phyloP scores from a whole-genome alignment of 371 early-diverging fungal species.

The Syncephalis fuscata region DNA sequence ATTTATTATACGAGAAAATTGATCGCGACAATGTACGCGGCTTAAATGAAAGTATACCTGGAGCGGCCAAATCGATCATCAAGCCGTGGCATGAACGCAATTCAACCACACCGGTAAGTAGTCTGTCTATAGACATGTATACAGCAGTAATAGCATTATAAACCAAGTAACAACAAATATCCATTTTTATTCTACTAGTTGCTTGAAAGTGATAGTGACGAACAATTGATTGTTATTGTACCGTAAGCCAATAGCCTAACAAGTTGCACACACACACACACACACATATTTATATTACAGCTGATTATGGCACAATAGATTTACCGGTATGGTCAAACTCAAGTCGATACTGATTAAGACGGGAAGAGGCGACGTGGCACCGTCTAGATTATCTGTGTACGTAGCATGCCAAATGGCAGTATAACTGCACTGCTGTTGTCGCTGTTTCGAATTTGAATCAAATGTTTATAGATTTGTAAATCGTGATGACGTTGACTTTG shows the following conservation, averaged over 20 bases:
- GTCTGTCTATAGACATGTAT: not conserved
- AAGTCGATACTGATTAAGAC: slow-evolving; percentile 70
- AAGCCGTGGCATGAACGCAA: slow-evolving; percentile 72
- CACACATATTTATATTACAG: not conserved
- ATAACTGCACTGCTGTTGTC: no score
- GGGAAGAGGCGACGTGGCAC: slow-evolving; percentile 43
- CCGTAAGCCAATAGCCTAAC: slow-evolving; percentile 36
- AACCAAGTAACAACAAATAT: not conserved
- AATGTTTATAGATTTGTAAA: slow-evolving; percentile 53
- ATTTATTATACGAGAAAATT: slow-evolving; percentile 63
- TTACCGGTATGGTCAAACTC: slow-evolving; percentile 77
- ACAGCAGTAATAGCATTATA: not conserved
- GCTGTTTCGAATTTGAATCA: no score
- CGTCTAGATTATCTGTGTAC: slow-evolving; percentile 60
- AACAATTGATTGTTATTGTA: slow-evolving; percentile 71
- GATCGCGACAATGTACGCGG: slow-evolving; percentile 62
- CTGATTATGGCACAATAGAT: slow-evolving; percentile 20
- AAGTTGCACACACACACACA: not conserved
- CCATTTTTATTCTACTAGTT: slow-evolving; percentile 17
- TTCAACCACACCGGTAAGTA: slow-evolving; percentile 37
- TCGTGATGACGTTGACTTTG: slow-evolving; percentile 82
- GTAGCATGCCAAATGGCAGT: no score
- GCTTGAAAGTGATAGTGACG: slow-evolving; percentile 77
- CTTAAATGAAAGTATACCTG: slow-evolving; percentile 57
- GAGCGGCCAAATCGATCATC: slow-evolving; percentile 57